phyloP scores from a whole-genome alignment of 1,284 basidiomycete species.

The Trichosporon asahii region DNA sequence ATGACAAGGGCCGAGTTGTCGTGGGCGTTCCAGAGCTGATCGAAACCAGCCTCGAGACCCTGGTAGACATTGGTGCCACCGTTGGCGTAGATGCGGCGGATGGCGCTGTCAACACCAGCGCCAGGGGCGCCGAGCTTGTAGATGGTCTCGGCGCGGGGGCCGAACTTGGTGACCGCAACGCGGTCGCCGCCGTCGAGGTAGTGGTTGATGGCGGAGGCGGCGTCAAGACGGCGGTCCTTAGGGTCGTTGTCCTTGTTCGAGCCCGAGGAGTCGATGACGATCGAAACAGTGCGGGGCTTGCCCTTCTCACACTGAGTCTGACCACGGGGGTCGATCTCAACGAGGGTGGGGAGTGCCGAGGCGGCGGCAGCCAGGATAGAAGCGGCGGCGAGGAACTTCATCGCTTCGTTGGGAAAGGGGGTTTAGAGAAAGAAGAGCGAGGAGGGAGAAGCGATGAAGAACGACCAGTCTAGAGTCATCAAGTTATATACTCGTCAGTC shows the following conservation, averaged over 20 bases:
- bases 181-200: slow-evolving; percentile 10
- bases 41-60: slow-evolving; percentile 6
- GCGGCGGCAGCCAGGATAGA: slow-evolving; percentile 12
- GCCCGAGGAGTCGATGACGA: slow-evolving; percentile 14
- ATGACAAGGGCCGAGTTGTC: background rate
- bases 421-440: background rate
- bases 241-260: slow-evolving; percentile 13
- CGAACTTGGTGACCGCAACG: slow-evolving; percentile 7
- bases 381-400: slow-evolving; percentile 14
- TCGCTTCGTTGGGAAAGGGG: background rate
- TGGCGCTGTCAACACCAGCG: background rate
- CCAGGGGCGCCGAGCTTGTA: slow-evolving; percentile 12
- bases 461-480: background rate
- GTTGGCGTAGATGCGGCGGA: background rate
- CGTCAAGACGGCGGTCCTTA: slow-evolving; percentile 13
- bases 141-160: background rate
- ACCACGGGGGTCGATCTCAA: background rate
- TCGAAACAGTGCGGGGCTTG: slow-evolving; percentile 8
- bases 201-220: slow-evolving; percentile 1
- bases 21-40: background rate
- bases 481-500: background rate
- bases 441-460: background rate
- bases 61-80: background rate
- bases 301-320: background rate
- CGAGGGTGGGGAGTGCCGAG: background rate